Percentiles rank a stretch among this genome's conserved stretches.
Evolutionary conservation across 768 basidiomycete genomes (phyloP).

Genomic region (Rhizopogon vesiculosus): DNA sequence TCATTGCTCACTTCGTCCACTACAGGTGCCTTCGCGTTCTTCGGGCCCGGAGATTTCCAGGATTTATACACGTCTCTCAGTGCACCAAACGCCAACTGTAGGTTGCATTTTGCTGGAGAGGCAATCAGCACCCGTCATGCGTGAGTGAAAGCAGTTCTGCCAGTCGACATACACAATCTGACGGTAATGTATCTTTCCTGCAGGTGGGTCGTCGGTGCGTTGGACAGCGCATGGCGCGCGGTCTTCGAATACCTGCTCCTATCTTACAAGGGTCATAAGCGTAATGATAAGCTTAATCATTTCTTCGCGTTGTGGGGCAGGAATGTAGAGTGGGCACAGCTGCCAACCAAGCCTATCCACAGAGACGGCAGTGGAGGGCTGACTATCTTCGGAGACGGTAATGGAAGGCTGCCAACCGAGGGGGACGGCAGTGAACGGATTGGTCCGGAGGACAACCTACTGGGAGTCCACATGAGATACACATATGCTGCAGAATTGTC

Average conservation of each 20-base stretch:
- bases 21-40: slow-evolving; percentile 37
- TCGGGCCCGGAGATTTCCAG: slow-evolving; percentile 35
- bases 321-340: slow-evolving; percentile 24
- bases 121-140: slow-evolving; percentile 33
- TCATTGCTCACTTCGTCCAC: neutral
- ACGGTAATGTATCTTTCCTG: neutral
- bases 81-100: slow-evolving; percentile 24
- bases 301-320: slow-evolving; percentile 27
- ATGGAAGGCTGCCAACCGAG: too few relatives aligned
- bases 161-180: neutral
- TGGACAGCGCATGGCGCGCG: slow-evolving; percentile 33
- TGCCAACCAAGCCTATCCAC: neutral
- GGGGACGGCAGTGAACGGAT: neutral
- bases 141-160: slow-evolving; percentile 5
- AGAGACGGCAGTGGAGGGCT: too few relatives aligned
- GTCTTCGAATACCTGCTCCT: slow-evolving; percentile 22
- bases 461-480: neutral
- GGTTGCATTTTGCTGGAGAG: slow-evolving; percentile 34
- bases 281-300: neutral
- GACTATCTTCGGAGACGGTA: too few relatives aligned
- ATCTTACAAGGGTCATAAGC: slow-evolving; percentile 8
- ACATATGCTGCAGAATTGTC: neutral
- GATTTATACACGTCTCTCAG: slow-evolving; percentile 27
- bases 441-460: neutral
- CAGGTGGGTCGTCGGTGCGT: slow-evolving; percentile 36